Evolutionary conservation across 176 grass and related monocot genomes (phyloP), one percentile per base, ranked within the genome.

Genomic region (Poa annua): DNA sequence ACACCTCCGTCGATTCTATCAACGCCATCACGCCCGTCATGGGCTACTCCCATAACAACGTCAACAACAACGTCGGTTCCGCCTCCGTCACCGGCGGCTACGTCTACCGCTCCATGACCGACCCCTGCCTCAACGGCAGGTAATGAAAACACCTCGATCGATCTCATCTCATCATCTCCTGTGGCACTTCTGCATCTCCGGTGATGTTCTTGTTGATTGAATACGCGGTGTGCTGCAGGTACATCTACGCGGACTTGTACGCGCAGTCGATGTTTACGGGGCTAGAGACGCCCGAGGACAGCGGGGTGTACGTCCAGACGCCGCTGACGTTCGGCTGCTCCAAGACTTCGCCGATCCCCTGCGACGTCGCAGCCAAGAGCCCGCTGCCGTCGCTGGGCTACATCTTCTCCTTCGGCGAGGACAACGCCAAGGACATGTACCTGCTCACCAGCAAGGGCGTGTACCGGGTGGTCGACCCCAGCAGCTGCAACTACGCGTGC

Each of bases 381-480:
- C 22, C 87, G 7, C 57, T 95, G n/a, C 96, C 96, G 47, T 93
- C 91, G 19, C 50, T 95, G 8, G 96, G 92, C 2, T 93, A 93
- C 77, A 90, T 95, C 63, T 90, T 89, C 80, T 91, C 92, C 54
- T 95, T 98, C 11, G 96, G 87, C 17, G 80, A 91, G 56, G 96
- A 98, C 74, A 98, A 98, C 57, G 83, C 51, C 60, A 88, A 54
- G n/a, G 96, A 98, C 60, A 13, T 90, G 3, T 92, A 88, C 71
- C 75, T 95, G 61, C 83, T 98, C 17, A 92, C 89, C n/a, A 93
- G 84, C 74, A 95, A 92, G 82, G 96, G 92, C 55, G 93, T 98
- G 22, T 98, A 95, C 68, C 77, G 96, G n/a, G 83, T 98, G 33
- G 92, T 93, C 22, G 83, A 88, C 44, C 91, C 96, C 1, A 88